Conservation (phyloP, 805 yeast genomes). For the Torulaspora microellipsoides region DNA sequence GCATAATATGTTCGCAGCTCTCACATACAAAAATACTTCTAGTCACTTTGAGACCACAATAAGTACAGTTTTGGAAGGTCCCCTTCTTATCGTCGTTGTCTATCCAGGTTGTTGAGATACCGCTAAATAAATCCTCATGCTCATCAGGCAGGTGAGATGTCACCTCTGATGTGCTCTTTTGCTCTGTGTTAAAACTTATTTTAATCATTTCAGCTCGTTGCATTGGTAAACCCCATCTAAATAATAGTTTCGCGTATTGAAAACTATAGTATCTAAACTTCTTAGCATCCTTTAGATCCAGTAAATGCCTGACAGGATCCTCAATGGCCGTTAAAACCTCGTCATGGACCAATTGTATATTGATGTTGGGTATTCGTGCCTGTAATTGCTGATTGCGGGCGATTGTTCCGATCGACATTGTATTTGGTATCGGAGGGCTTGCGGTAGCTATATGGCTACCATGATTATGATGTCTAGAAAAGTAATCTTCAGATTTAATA, state of each 20-base stretch:
- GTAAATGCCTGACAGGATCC: slow-evolving; percentile 17
- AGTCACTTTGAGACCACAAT: slow-evolving; percentile 57
- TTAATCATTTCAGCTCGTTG: slow-evolving; percentile 74
- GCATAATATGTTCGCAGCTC: slow-evolving; percentile 73
- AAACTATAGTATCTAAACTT: slow-evolving; percentile 45
- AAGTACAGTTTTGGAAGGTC: slow-evolving; percentile 48
- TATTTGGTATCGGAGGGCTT: slow-evolving; percentile 10
- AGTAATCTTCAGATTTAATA: slow-evolving; percentile 28
- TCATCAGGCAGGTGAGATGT: slow-evolving; percentile 5
- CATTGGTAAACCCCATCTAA: slow-evolving; percentile 80
- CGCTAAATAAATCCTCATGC: slow-evolving; percentile 12
- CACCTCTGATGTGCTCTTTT: background rate
- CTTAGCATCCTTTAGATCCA: slow-evolving; percentile 23
- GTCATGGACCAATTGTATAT: slow-evolving; percentile 27
- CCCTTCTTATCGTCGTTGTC: slow-evolving; percentile 3
- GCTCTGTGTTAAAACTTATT: slow-evolving; percentile 33
- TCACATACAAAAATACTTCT: slow-evolving; percentile 65
- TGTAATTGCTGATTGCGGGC: slow-evolving; percentile 6
- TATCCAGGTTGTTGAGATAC: slow-evolving; percentile 20
- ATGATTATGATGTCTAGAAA: slow-evolving; percentile 12
- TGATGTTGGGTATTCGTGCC: slow-evolving; percentile 21
- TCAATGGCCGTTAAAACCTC: slow-evolving; percentile 24
- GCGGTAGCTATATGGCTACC: background rate
- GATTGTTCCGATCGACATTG: slow-evolving; percentile 2
- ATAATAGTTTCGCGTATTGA: slow-evolving; percentile 73